Evolutionary conservation across 106 monocot species (phyloP).

Genomic region (Cymbidium sinense): DNA sequence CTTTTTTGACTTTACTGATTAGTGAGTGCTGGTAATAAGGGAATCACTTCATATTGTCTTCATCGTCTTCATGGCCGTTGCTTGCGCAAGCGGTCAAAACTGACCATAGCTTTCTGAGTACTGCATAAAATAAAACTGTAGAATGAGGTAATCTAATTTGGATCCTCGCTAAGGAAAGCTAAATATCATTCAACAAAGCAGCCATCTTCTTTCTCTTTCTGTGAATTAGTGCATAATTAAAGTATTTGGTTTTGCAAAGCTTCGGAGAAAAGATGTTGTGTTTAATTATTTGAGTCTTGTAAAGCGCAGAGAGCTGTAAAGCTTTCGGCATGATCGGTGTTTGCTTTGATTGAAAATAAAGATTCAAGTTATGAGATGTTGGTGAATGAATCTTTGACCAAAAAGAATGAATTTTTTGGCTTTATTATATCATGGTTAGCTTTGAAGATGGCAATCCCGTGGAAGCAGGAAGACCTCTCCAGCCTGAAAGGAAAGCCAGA

Average conservation of each 20-base stretch:
- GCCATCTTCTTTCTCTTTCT: slow-evolving; percentile 5
- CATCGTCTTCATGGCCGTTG: too few relatives aligned
- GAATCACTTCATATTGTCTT: not conserved
- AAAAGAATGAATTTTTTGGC: not conserved
- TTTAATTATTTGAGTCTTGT: not conserved
- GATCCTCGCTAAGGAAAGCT: not conserved
- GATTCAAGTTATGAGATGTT: not conserved
- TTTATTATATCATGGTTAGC: too few relatives aligned
- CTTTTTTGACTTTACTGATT: too few relatives aligned
- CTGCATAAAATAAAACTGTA: too few relatives aligned
- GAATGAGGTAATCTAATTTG: too few relatives aligned
- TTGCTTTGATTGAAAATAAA: slow-evolving; percentile 3
- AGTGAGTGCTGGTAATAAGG: not conserved
- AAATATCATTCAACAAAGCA: not conserved
- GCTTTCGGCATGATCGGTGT: not conserved
- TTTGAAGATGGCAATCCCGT: not conserved
- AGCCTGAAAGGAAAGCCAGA: not conserved
- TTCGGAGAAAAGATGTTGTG: not conserved
- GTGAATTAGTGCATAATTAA: not conserved
- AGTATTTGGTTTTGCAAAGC: not conserved
- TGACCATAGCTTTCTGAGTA: too few relatives aligned
- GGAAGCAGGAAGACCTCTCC: not conserved
- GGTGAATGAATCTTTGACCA: slow-evolving; percentile 8
- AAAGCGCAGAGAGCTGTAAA: slow-evolving; percentile 10
- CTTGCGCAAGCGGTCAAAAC: too few relatives aligned